Base-by-base conservation (phyloP, 2,329 filamentous ascomycete genomes). In the Talaromyces marneffei region DNA sequence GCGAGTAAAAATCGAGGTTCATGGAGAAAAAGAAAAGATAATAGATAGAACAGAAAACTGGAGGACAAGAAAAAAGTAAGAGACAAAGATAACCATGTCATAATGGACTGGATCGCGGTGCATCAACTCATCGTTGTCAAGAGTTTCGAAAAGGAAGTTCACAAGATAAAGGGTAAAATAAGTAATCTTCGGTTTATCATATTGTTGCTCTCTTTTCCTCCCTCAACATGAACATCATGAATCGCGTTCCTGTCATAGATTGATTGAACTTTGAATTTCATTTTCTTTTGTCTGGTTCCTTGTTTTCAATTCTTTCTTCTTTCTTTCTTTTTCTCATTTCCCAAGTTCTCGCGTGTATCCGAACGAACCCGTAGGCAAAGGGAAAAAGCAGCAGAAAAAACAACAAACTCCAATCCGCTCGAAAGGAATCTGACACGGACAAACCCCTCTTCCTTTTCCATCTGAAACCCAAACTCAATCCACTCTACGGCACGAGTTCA, bases 351-450 rank as follows among this genome's bases (percentile, higher is more conserved):
- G 57, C 31, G 18, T 44, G 46, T 59, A 59, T 40, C 46, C 57
- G 57, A 59, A 59, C 35, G 46, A 59, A 44, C 46, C 57, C 46
- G 57, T 59, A 65, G 62, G 65, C 59, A 67, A 63, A 66, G 52
- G 56, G 61, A 58, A 66, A 67, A 62, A 60, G 57, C 53, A 63
- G 65, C 60, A 64, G 58, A 60, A 57, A 52, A 60, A 65, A 54
- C 59, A 60, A 60, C 67, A 62, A 57, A 57, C 60, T 63, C 52
- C 62, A 58, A 50, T 62, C 60, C 60, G 56, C 60, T 62, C 60
- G 46, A 62, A 48, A 62, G 52, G 31, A 39, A 55, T 59, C 48
- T 59, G 50, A 59, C 39, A 58, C 60, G 56, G 56, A 62, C 55
- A 62, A 62, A 59, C 46, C 57, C 46, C 60, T 58, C 31, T 53